phyloP scores from a whole-genome alignment of 176 grass and related monocot genomes.

The Pharus latifolius region DNA sequence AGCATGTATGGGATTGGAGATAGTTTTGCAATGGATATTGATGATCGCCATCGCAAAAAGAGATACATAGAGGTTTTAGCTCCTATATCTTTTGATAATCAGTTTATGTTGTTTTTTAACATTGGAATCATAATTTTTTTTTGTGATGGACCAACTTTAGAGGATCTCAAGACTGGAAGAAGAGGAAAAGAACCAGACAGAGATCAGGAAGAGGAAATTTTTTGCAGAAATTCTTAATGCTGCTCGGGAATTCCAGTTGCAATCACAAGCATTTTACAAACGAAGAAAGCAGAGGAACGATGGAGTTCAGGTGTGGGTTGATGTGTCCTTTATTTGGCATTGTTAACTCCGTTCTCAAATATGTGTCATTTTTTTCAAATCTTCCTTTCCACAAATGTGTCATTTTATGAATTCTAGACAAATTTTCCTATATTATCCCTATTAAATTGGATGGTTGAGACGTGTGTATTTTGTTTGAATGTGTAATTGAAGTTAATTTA shows the following conservation, averaged over 20 bases:
- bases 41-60: constrained; percentile 73
- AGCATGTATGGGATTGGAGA: constrained; percentile 92
- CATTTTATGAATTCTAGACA: no score
- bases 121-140: constrained; percentile 13
- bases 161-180: constrained; percentile 89
- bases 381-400: no score
- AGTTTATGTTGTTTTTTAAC: constrained; percentile 7
- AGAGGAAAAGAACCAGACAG: constrained; percentile 83
- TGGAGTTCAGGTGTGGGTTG: constrained; percentile 68
- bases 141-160: constrained; percentile 25
- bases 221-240: constrained; percentile 97
- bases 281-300: constrained; percentile 93
- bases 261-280: constrained; percentile 56
- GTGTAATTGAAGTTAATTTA: no score
- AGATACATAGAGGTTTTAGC: constrained; percentile 83
- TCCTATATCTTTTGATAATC: constrained; percentile 1
- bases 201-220: constrained; percentile 90
- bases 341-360: no score
- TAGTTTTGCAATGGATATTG: constrained; percentile 54
- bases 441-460: no score
- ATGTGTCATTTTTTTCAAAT: no score
- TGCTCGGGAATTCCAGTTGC: constrained; percentile 79
- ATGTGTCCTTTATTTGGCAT: neutral
- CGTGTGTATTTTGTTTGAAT: no score
- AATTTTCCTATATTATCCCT: no score